Percentiles rank a stretch among this genome's conserved stretches.
Evolutionary conservation across 2,329 filamentous ascomycete genomes (phyloP).

Genomic region (Sporothrix phasma): DNA sequence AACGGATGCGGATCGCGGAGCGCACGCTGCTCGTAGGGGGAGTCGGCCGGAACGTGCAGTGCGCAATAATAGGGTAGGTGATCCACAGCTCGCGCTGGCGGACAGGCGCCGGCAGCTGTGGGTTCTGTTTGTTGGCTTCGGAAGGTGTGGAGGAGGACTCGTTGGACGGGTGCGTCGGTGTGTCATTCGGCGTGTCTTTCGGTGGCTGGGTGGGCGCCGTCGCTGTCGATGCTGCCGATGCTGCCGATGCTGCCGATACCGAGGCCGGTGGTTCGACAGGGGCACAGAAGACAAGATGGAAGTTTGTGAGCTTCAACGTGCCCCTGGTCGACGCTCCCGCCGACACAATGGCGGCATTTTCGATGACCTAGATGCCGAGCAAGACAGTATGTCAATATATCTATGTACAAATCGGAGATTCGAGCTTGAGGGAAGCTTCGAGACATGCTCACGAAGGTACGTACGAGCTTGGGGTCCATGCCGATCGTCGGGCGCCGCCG

Average conservation of each 20-base stretch:
- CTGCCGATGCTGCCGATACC: neutral
- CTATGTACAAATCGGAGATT: neutral
- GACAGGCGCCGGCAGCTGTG: constrained; percentile 11
- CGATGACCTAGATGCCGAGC: constrained; percentile 32
- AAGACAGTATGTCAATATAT: neutral
- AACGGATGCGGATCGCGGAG: constrained; percentile 76
- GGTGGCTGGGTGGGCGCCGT: constrained; percentile 13
- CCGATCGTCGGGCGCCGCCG: constrained; percentile 13
- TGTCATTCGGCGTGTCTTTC: neutral
- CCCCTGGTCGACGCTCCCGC: constrained; percentile 47
- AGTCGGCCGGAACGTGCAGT: constrained; percentile 67
- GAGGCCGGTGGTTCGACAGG: constrained; percentile 26
- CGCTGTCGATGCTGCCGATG: constrained; percentile 2
- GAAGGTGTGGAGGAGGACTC: constrained; percentile 17
- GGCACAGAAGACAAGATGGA: constrained; percentile 48
- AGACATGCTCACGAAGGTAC: neutral
- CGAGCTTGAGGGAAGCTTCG: neutral
- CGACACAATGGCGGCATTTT: constrained; percentile 52
- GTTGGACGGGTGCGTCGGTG: neutral
- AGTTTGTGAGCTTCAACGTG: constrained; percentile 51
- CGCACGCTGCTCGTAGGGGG: constrained; percentile 58
- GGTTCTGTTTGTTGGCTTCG: constrained; percentile 21
- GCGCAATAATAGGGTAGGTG: constrained; percentile 82
- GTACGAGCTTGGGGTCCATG: constrained; percentile 22
- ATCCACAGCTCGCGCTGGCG: constrained; percentile 69